phyloP scores from a whole-genome alignment of 2,329 filamentous ascomycete species.

The Aspergillus vadensis region DNA sequence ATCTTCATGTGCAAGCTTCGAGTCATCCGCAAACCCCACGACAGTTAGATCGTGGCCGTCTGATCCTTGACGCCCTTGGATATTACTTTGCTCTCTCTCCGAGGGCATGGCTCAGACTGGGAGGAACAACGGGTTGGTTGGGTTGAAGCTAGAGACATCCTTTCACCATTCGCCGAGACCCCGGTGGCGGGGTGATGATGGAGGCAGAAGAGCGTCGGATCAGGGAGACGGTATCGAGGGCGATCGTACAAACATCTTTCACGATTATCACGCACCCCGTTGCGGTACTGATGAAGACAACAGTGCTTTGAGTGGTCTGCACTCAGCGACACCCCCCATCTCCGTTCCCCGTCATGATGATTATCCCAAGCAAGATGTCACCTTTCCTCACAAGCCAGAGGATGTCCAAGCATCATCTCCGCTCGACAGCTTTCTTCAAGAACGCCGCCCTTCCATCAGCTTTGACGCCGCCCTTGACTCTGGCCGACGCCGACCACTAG shows the following conservation, averaged over 20 bases:
- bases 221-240: slow-evolving; percentile 41
- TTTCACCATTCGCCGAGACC: slow-evolving; percentile 31
- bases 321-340: slow-evolving; percentile 48
- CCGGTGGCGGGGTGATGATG: slow-evolving; percentile 30
- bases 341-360: slow-evolving; percentile 47
- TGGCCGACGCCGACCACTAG: slow-evolving; percentile 39
- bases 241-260: slow-evolving; percentile 39
- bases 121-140: slow-evolving; percentile 34
- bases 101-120: slow-evolving; percentile 44
- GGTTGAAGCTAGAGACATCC: slow-evolving; percentile 44
- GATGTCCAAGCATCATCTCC: slow-evolving; percentile 40
- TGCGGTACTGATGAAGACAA: slow-evolving; percentile 44
- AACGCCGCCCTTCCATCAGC: slow-evolving; percentile 44
- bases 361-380: slow-evolving; percentile 25
- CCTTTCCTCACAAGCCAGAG: slow-evolving; percentile 41
- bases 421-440: slow-evolving; percentile 45
- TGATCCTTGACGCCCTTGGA: slow-evolving; percentile 7
- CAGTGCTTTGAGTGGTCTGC: slow-evolving; percentile 42
- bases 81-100: slow-evolving; percentile 22
- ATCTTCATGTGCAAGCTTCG: not conserved
- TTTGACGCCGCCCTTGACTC: slow-evolving; percentile 47
- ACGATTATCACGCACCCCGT: slow-evolving; percentile 36
- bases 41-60: not conserved
- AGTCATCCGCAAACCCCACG: not conserved
- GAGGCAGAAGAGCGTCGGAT: slow-evolving; percentile 27